Conservation (phyloP, 2,329 filamentous ascomycete genomes). For the Bipolaris bicolor region DNA sequence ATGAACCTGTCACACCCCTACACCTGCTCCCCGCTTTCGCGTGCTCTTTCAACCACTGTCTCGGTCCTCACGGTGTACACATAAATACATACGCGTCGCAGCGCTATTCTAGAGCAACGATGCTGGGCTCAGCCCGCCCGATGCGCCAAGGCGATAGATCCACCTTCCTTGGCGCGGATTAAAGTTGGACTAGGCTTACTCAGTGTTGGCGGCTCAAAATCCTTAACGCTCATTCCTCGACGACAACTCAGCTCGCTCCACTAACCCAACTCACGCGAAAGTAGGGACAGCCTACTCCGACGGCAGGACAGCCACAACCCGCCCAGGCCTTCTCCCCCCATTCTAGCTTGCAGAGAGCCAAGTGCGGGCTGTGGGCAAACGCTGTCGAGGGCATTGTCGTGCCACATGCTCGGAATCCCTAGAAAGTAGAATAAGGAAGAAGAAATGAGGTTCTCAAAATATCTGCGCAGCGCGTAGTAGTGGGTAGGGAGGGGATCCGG, state of each 20-base stretch:
- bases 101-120: conserved; percentile 3
- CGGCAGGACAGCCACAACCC: conserved; percentile 1
- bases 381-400: background rate
- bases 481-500: background rate
- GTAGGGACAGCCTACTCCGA: background rate
- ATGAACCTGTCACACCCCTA: background rate
- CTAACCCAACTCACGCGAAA: background rate
- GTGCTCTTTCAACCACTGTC: background rate
- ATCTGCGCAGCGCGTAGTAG: background rate
- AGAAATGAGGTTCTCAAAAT: conserved; percentile 2
- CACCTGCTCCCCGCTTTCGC: conserved; percentile 5
- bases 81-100: conserved; percentile 5
- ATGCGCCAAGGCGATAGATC: conserved; percentile 11
- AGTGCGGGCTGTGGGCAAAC: background rate
- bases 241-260: conserved; percentile 15
- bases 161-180: background rate
- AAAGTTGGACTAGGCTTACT: conserved; percentile 1
- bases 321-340: background rate
- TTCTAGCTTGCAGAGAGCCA: background rate
- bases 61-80: background rate
- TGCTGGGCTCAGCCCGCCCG: conserved; percentile 3
- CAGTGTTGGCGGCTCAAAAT: conserved; percentile 4
- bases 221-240: conserved; percentile 10
- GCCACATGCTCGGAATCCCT: background rate
- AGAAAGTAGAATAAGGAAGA: background rate